Conservation (phyloP, 768 basidiomycete genomes). For the Gymnopilus dilepis region DNA sequence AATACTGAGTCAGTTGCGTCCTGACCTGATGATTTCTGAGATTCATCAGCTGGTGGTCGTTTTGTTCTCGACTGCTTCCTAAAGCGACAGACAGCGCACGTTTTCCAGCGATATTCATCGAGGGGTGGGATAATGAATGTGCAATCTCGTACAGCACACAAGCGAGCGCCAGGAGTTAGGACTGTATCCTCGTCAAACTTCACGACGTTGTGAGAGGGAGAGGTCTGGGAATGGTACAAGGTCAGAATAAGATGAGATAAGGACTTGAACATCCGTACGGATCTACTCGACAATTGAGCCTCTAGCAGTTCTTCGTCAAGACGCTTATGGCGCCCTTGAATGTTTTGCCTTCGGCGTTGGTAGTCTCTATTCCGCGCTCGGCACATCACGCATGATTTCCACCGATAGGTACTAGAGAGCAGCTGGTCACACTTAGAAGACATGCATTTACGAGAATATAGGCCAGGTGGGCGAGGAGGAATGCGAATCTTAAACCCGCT, state of each 20-base stretch:
- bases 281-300: slow-evolving; percentile 15
- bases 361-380: slow-evolving; percentile 41
- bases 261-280: slow-evolving; percentile 8
- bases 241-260: neutral
- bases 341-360: slow-evolving; percentile 36
- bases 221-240: neutral
- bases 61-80: slow-evolving; percentile 27
- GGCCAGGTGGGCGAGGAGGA: slow-evolving; percentile 29
- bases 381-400: slow-evolving; percentile 51
- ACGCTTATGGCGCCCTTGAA: slow-evolving; percentile 30
- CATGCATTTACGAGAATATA: slow-evolving; percentile 30
- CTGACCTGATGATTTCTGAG: neutral
- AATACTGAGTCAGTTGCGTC: neutral
- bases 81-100: slow-evolving; percentile 44
- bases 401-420: slow-evolving; percentile 37
- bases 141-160: slow-evolving; percentile 42
- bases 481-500: slow-evolving; percentile 41
- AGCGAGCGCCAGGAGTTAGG: slow-evolving; percentile 38
- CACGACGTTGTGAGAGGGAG: slow-evolving; percentile 2
- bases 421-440: slow-evolving; percentile 39
- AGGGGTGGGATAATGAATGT: slow-evolving; percentile 39
- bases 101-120: slow-evolving; percentile 44
- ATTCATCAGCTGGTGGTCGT: neutral
- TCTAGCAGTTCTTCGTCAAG: slow-evolving; percentile 24
- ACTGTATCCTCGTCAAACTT: slow-evolving; percentile 11